Percentiles rank a stretch among this genome's conserved stretches.
phyloP scores from a whole-genome alignment of 139 green algal species.

The Yamagishiella unicocca region DNA sequence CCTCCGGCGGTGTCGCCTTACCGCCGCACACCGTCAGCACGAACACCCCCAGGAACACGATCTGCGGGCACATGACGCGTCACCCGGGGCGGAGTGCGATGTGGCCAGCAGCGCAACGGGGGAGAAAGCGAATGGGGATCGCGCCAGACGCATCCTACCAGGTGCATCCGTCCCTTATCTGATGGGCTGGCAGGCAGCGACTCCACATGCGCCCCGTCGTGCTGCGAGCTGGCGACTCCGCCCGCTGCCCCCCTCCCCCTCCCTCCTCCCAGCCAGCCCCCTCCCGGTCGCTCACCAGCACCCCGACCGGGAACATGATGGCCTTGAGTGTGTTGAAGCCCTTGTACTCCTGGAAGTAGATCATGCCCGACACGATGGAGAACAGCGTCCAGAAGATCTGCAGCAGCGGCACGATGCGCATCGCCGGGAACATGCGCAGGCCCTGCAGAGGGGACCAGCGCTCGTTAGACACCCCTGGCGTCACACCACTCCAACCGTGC shows the following conservation, averaged over 20 bases:
- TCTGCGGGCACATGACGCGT: no score
- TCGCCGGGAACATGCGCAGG: slow-evolving; percentile 85
- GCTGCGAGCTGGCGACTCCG: no score
- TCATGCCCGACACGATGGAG: slow-evolving; percentile 80
- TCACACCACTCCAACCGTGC: no score
- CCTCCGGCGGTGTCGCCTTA: neutral
- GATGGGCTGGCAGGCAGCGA: no score
- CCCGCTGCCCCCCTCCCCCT: no score
- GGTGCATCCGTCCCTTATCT: no score
- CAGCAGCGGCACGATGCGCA: slow-evolving; percentile 89
- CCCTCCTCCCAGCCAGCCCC: neutral
- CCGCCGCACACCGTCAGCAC: slow-evolving; percentile 60
- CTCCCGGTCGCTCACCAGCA: slow-evolving; percentile 53
- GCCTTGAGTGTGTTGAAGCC: slow-evolving; percentile 64
- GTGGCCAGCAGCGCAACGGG: no score
- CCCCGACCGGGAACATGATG: slow-evolving; percentile 83
- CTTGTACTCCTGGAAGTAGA: slow-evolving; percentile 91
- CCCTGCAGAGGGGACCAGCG: slow-evolving; percentile 70
- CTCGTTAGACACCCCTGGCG: no score
- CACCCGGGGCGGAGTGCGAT: no score
- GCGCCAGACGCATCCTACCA: no score
- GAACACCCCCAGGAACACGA: slow-evolving; percentile 74
- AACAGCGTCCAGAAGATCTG: slow-evolving; percentile 93
- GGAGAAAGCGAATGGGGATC: no score
- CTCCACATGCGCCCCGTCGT: no score